A percentile compares a stretch with the other conserved stretches of the same genome.
These are phyloP conservation scores for Moricandia arvensis DNA, from an alignment of 345 rosid genomes.

Conservation along the genomic window DNA sequence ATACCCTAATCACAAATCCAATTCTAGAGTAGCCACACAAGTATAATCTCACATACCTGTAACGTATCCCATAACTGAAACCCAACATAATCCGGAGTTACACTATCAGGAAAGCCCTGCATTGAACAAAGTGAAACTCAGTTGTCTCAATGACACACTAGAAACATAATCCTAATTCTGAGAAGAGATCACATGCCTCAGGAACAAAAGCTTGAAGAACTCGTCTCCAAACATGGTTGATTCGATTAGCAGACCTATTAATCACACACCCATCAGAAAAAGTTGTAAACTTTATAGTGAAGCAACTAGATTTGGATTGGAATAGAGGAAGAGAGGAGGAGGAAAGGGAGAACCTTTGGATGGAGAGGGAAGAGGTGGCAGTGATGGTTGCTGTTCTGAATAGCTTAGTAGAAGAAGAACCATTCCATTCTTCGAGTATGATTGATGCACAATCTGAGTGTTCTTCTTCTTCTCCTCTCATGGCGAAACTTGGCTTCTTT, in stretches of 20 bases:
- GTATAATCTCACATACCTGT: constrained; percentile 51
- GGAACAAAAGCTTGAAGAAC: constrained; percentile 90
- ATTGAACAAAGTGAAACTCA: constrained; percentile 7
- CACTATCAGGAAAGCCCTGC: constrained; percentile 89
- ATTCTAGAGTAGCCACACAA: neutral
- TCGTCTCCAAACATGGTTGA: constrained; percentile 74
- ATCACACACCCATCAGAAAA: neutral
- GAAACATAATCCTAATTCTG: neutral
- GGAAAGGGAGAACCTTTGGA: constrained; percentile 47
- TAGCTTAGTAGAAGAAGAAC: constrained; percentile 73
- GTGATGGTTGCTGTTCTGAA: constrained; percentile 65
- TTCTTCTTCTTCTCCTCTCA: constrained; percentile 14
- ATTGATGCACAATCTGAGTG: constrained; percentile 19
- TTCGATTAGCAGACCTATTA: constrained; percentile 59
- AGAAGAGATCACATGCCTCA: constrained; percentile 51
- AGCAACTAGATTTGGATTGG: constrained; percentile 6
- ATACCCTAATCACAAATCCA: neutral
- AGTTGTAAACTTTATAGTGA: constrained; percentile 3
- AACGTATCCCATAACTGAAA: constrained; percentile 92
- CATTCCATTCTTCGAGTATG: constrained; percentile 75
- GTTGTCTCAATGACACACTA: neutral
- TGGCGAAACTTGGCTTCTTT: constrained; percentile 8
- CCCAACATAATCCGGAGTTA: constrained; percentile 81
- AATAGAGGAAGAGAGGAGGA: neutral
- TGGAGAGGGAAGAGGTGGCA: constrained; percentile 55